These are phyloP conservation scores for Amanita pseudoporphyria DNA, from an alignment of 768 basidiomycete species.

Conservation along the genomic window DNA sequence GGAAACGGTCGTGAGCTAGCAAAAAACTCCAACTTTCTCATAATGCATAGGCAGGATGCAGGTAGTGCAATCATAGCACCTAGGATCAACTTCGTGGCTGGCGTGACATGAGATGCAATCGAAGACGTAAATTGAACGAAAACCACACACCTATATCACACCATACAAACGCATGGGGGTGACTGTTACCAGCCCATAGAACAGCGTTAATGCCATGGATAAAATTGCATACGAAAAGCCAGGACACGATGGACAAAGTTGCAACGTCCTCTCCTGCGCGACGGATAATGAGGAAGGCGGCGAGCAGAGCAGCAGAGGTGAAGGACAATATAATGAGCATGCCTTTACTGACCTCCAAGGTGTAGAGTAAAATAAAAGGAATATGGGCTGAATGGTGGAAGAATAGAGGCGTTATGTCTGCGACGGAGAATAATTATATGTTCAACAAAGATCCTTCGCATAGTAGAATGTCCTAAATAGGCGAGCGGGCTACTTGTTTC, in stretches of 20 bases:
- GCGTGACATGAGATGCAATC: neutral
- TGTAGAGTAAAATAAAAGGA: neutral
- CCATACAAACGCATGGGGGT: slow-evolving; percentile 45
- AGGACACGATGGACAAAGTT: slow-evolving; percentile 36
- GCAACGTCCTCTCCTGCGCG: slow-evolving; percentile 39
- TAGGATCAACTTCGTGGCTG: slow-evolving; percentile 15
- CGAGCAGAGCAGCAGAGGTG: slow-evolving; percentile 30
- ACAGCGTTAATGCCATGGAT: slow-evolving; percentile 48
- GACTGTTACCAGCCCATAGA: slow-evolving; percentile 48
- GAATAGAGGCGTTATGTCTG: neutral
- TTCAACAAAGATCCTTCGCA: neutral
- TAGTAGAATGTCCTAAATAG: neutral
- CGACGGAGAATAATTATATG: neutral
- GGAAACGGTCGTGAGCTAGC: slow-evolving; percentile 34
- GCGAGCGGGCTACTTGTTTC: neutral
- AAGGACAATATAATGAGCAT: slow-evolving; percentile 36
- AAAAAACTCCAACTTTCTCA: slow-evolving; percentile 41
- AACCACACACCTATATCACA: slow-evolving; percentile 58
- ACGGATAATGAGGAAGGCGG: slow-evolving; percentile 29
- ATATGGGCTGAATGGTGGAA: neutral
- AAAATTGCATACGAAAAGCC: slow-evolving; percentile 41
- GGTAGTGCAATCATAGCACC: slow-evolving; percentile 49
- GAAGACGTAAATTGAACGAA: neutral
- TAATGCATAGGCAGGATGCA: slow-evolving; percentile 47
- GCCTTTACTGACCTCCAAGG: neutral